A percentile compares a stretch with the other conserved stretches of the same genome.
Conservation (phyloP, 306 rosid genomes). For the Medicago ruthenica region DNA sequence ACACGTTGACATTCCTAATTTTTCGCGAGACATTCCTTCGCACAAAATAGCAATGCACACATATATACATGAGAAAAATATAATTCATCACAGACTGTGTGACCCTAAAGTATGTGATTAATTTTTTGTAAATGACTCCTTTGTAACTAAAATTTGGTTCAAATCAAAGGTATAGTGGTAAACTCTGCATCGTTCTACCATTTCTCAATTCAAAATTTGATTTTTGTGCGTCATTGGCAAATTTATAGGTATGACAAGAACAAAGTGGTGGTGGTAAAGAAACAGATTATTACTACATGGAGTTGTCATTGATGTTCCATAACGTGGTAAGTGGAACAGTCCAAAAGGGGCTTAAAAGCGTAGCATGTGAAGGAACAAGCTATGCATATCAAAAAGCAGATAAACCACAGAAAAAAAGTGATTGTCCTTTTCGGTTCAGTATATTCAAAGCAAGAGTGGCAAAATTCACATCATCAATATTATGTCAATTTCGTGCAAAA, state of each 20-base stretch:
- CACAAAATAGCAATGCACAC: too few species aligned
- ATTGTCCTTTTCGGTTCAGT: conserved; percentile 32
- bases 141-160: background rate
- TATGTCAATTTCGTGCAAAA: conserved; percentile 37
- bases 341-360: conserved; percentile 27
- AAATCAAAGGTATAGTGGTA: background rate
- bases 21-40: too few species aligned
- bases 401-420: conserved; percentile 33
- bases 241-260: conserved; percentile 8
- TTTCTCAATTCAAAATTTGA: background rate
- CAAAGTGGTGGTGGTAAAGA: background rate
- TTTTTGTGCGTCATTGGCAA: background rate
- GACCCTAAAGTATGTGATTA: too few species aligned
- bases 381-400: conserved; percentile 20
- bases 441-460: conserved; percentile 33
- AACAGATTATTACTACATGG: background rate
- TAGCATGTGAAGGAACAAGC: conserved; percentile 39
- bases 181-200: background rate
- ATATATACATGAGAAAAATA: too few species aligned
- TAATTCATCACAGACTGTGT: too few species aligned
- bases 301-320: conserved; percentile 26
- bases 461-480: conserved; percentile 34
- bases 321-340: conserved; percentile 39
- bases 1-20: too few species aligned
- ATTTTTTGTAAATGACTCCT: too few species aligned